Percentiles rank a stretch among this genome's conserved stretches.
Conservation (phyloP, 148 eudicot genomes). For the Chenopodium berlandieri region DNA sequence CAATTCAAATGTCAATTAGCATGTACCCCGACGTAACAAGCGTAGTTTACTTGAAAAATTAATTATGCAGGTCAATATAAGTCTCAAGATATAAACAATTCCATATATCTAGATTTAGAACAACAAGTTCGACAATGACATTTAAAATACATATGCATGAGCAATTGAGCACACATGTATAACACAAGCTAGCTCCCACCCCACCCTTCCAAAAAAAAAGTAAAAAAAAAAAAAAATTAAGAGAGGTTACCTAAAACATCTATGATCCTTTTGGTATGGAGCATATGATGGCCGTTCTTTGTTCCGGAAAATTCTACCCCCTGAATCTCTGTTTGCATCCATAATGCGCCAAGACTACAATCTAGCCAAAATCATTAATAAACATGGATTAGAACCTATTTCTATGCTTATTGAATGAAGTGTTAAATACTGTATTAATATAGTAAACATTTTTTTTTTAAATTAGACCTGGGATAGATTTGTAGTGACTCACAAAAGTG, state of each 20-base stretch:
- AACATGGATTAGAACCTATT: background rate
- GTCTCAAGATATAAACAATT: background rate
- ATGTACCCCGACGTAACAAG: background rate
- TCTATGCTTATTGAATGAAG: background rate
- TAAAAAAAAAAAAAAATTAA: background rate
- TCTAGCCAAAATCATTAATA: constrained; percentile 1
- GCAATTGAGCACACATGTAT: too few relatives aligned
- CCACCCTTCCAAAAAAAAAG: background rate
- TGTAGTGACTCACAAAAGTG: too few relatives aligned
- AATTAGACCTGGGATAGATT: too few relatives aligned
- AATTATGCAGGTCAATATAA: background rate
- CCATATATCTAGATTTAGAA: background rate
- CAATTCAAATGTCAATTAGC: background rate
- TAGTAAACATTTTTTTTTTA: too few relatives aligned
- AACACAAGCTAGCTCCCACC: background rate
- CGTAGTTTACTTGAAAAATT: background rate
- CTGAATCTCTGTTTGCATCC: constrained; percentile 33
- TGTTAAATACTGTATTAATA: too few relatives aligned
- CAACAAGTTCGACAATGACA: background rate
- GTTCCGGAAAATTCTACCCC: constrained; percentile 46
- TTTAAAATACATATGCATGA: background rate
- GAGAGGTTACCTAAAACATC: constrained; percentile 29
- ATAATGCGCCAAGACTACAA: constrained; percentile 23
- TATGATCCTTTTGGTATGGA: constrained; percentile 53
- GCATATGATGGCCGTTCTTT: constrained; percentile 54